Percentiles rank a stretch among this genome's conserved stretches.
Evolutionary conservation across 345 rosid species (phyloP).

Genomic region (Lumnitzera racemosa): DNA sequence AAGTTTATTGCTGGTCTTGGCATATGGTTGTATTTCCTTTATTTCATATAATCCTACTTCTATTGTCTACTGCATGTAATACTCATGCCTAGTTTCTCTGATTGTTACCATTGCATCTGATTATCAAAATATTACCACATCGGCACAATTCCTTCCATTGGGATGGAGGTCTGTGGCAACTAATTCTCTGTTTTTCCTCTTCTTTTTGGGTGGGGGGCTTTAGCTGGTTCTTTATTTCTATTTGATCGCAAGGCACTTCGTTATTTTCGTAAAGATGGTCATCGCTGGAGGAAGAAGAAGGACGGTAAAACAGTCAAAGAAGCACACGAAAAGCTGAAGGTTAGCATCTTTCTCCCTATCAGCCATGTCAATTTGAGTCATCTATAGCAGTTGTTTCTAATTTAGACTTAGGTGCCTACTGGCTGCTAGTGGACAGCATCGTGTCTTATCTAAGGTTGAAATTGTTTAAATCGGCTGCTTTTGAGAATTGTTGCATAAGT

Average conservation of each 20-base stretch:
- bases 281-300: slow-evolving; percentile 89
- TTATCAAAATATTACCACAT: slow-evolving; percentile 1
- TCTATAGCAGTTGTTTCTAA: too few species aligned
- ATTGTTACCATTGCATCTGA: neutral
- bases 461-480: too few species aligned
- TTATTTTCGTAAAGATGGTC: slow-evolving; percentile 88
- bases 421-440: too few species aligned
- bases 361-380: too few species aligned
- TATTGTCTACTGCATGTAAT: too few species aligned
- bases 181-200: slow-evolving; percentile 8
- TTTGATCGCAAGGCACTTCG: slow-evolving; percentile 82
- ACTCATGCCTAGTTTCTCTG: neutral
- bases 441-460: too few species aligned
- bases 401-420: too few species aligned
- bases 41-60: too few species aligned
- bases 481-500: too few species aligned
- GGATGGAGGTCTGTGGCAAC: slow-evolving; percentile 13
- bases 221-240: slow-evolving; percentile 82
- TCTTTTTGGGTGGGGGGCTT: slow-evolving; percentile 1
- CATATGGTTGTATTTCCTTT: too few species aligned
- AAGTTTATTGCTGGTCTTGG: too few species aligned
- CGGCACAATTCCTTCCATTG: neutral
- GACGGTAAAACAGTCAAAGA: slow-evolving; percentile 94
- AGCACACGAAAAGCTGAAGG: slow-evolving; percentile 99
- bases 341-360: slow-evolving; percentile 3